Base-by-base conservation (phyloP, 768 basidiomycete species). In the Glaciozyma martinii region DNA sequence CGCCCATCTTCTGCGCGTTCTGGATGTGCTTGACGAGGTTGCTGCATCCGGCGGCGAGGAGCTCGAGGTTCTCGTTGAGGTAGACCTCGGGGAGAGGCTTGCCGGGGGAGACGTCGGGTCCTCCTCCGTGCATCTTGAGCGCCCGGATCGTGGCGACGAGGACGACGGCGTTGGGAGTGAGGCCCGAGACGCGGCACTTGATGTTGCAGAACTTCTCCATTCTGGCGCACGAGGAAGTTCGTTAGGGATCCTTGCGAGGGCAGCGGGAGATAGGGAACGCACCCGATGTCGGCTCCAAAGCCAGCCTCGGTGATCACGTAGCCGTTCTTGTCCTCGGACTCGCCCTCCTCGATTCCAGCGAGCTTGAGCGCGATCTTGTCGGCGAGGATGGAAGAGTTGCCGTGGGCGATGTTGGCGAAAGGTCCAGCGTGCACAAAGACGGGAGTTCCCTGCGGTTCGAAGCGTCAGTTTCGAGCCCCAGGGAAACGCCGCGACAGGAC, bases 141-240 rank as follows among this genome's bases (percentile, higher is more conserved):
- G 94, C 94, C 70, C 94, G 88, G 33, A 94, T 92, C 6, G 94
- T 99, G 10, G 94, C 95, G 60, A 99, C 94, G 72, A 99, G 88
- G 71, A 99, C 85, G 44, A 87, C 87, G 5, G 91, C 94, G 77
- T 99, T 90, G 13, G 95, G 95, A 62, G 81, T 87, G 74, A 98
- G 82, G 56, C 93, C 94, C 66, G 89, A 92, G 63, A 88, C 81
- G 66, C 94, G 86, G 77, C 93, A 97, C 78, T 99, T 99, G 82
- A 99, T 97, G 78, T 98, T 97, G 82, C 90, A 97, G 82, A 98
- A 99, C 78, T 99, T 95, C 79, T 92, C 90, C 90, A 93, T 90
- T 46, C 91, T 72, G 54, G 40, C 10, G 29, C 33, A 5, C 32
- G 40, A 25, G 40, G 52, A 8, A 8, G 18, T 42, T 27, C 46